Conservation (phyloP, 352 stramenopile species). For the Thalassiosira pacifica region DNA sequence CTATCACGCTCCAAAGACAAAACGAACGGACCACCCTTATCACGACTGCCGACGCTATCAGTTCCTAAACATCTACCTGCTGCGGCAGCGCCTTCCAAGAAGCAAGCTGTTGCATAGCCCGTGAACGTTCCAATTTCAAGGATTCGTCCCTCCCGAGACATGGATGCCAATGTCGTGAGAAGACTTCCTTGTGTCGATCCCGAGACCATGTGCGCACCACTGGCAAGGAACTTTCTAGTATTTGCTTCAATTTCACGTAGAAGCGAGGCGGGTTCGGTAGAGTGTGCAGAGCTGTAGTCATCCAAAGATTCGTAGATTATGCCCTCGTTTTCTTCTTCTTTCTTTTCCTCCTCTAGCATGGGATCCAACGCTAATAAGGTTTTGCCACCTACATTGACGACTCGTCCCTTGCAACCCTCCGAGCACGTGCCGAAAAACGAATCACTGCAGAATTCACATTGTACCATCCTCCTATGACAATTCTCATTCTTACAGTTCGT, state of each 20-base stretch:
- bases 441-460: constrained; percentile 77
- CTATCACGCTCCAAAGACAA: constrained; percentile 81
- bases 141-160: constrained; percentile 86
- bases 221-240: constrained; percentile 73
- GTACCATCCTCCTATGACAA: constrained; percentile 85
- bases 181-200: constrained; percentile 78
- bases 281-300: constrained; percentile 81
- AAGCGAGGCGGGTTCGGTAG: constrained; percentile 61
- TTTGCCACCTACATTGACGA: constrained; percentile 61
- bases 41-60: constrained; percentile 21
- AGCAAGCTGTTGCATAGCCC: constrained; percentile 92
- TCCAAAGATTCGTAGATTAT: constrained; percentile 67
- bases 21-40: constrained; percentile 77
- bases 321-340: constrained; percentile 13
- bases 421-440: constrained; percentile 81
- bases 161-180: constrained; percentile 88
- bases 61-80: constrained; percentile 49
- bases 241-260: constrained; percentile 84
- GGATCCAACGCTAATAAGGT: constrained; percentile 18
- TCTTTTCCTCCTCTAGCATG: constrained; percentile 27
- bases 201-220: constrained; percentile 85
- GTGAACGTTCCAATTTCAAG: constrained; percentile 94
- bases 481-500: constrained; percentile 85
- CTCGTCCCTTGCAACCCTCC: constrained; percentile 73
- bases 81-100: constrained; percentile 83